Evolutionary conservation across 2,329 filamentous ascomycete species (phyloP).

Genomic region (Neopestalotiopsis rosae): DNA sequence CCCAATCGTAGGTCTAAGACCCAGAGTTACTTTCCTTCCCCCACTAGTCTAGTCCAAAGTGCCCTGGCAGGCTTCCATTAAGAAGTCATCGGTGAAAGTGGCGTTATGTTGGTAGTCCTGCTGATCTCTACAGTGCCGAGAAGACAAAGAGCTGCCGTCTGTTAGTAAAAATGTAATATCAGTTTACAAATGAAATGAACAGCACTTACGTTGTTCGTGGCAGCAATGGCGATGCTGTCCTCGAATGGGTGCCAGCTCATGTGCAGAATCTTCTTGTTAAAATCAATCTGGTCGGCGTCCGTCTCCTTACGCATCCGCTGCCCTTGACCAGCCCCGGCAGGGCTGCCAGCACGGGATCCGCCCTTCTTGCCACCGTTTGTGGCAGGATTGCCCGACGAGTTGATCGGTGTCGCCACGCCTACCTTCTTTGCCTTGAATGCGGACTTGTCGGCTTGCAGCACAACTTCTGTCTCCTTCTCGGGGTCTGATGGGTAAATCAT

Average conservation of each 20-base stretch:
- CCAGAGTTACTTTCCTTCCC: background rate
- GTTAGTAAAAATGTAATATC: slow-evolving; percentile 29
- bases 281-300: slow-evolving; percentile 98
- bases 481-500: slow-evolving; percentile 99
- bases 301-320: slow-evolving; percentile 99
- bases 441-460: slow-evolving; percentile 96
- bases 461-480: slow-evolving; percentile 95
- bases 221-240: slow-evolving; percentile 98
- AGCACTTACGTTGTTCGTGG: slow-evolving; percentile 93
- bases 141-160: slow-evolving; percentile 73
- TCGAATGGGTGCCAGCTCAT: slow-evolving; percentile 99
- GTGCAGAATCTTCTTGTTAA: slow-evolving; percentile 99
- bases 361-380: slow-evolving; percentile 83
- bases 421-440: slow-evolving; percentile 99
- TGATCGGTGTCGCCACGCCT: slow-evolving; percentile 96
- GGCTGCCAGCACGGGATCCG: slow-evolving; percentile 85
- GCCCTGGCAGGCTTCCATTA: background rate
- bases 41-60: background rate
- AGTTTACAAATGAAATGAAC: background rate
- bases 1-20: background rate
- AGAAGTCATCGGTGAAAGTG: background rate
- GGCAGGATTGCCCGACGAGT: slow-evolving; percentile 75
- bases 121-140: slow-evolving; percentile 66
- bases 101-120: background rate
- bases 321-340: slow-evolving; percentile 78